These are phyloP conservation scores for Hylodesmum podocarpum DNA, from an alignment of 306 rosid species.

Conservation along the genomic window DNA sequence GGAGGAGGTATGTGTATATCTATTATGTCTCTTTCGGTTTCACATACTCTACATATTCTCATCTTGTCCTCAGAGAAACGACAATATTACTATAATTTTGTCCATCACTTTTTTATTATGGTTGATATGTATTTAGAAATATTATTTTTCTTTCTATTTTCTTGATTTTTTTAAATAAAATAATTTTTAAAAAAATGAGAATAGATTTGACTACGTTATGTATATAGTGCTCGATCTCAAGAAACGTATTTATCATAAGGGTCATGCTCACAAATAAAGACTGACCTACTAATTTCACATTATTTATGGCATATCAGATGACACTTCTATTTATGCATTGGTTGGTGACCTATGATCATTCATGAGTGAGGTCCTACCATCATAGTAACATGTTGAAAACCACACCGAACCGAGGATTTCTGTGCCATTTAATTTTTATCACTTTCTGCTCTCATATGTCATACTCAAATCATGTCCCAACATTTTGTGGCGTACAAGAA, in stretches of 20 bases:
- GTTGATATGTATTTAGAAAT: background rate
- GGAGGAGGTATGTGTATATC: conserved; percentile 64
- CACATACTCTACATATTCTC: background rate
- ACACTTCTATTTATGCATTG: background rate
- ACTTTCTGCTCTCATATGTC: background rate
- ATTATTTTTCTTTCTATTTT: background rate
- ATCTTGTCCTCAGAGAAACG: background rate
- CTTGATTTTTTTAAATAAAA: background rate
- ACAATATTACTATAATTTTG: background rate
- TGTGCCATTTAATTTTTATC: background rate
- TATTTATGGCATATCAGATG: background rate
- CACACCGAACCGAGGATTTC: background rate
- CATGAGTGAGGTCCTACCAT: conserved; percentile 20
- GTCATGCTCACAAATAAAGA: background rate
- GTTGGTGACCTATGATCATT: background rate
- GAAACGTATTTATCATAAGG: background rate
- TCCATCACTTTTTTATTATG: background rate
- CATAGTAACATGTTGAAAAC: conserved; percentile 9
- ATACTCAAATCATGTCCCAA: background rate
- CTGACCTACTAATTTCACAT: background rate
- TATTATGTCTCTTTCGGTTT: background rate
- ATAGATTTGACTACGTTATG: background rate
- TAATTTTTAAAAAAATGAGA: background rate
- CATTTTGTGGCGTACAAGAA: conserved; percentile 27
- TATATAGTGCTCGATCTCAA: background rate